Evolutionary conservation across 2,329 filamentous ascomycete genomes (phyloP), one percentile per base, ranked within the genome.

Genomic region (Herpotrichia juniperi): DNA sequence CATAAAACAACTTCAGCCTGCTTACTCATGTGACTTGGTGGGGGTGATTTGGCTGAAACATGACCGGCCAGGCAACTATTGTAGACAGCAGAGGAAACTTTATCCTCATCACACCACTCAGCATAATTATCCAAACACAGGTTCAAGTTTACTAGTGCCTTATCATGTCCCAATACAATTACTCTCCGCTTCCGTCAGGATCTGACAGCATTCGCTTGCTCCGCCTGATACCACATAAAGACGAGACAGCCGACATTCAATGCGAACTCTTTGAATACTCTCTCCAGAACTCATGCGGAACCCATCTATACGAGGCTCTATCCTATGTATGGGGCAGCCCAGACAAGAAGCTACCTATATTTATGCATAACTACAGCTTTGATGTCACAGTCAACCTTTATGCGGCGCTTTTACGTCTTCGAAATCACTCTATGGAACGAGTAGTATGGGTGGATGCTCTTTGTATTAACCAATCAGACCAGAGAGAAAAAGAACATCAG

Each of bases 381-480:
- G 3, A 4, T 45, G 46, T 53, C 10, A 53, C 39, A 10, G 12
- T 4, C 32, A 49, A 49, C 28, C 47, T 49, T 10, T 26, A 49
- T 16, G 11, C 21, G 8, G 51, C 51, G 17, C 45, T 57, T 1
- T 30, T 46, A 35, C 48, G 28, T 26, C 51, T 57, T 40, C 54
- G 54, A 43, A 14, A 51, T n/a, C 51, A 22, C n/a, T 10, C 1
- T 35, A 30, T 45, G 2, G 32, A 26, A 12, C 50, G 54, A 44
- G 47, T 47, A 14, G 6, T 57, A 12, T 57, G 54, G 54, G 26
- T 50, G 34, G 54, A 57, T 52, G 39, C 51, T 49, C 19, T 57
- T 42, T 58, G 55, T 34, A 58, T 58, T 17, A 46, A 58, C 35
- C 55, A 58, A 43, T 21, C 8, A 34, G 28, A 58, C 40, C 9